phyloP scores from a whole-genome alignment of 1,139 yeast genomes.

The Candida tropicalis region DNA sequence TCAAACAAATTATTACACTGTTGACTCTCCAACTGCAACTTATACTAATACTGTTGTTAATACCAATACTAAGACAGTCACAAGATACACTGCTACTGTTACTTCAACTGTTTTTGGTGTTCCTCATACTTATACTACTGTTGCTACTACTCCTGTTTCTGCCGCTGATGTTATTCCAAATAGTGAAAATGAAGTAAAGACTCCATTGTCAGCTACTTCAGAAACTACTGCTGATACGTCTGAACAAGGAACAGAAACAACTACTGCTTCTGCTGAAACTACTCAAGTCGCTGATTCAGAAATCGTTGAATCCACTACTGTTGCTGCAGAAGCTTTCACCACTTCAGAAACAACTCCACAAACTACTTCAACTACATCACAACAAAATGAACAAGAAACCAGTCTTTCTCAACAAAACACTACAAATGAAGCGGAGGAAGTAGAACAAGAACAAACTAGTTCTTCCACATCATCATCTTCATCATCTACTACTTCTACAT shows the following conservation, averaged over 20 bases:
- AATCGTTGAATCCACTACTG: not conserved
- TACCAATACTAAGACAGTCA: constrained; percentile 41
- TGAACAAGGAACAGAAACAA: too few relatives aligned
- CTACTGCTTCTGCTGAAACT: constrained; percentile 11
- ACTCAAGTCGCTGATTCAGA: constrained; percentile 7
- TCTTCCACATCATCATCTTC: not conserved
- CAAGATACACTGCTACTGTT: constrained; percentile 49
- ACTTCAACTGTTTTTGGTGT: constrained; percentile 46
- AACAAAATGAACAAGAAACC: too few relatives aligned
- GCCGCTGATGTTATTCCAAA: constrained; percentile 17
- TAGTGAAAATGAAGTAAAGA: constrained; percentile 15
- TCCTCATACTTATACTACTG: constrained; percentile 42
- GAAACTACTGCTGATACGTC: not conserved
- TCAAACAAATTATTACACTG: constrained; percentile 36
- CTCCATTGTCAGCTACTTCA: constrained; percentile 6
- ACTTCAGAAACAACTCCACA: constrained; percentile 7
- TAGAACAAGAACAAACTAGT: not conserved
- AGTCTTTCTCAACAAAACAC: too few relatives aligned
- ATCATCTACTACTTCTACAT: not conserved
- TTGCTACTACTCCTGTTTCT: constrained; percentile 35
- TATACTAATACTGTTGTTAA: constrained; percentile 31
- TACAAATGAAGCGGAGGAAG: too few relatives aligned
- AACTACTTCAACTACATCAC: constrained; percentile 6
- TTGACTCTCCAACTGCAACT: constrained; percentile 34
- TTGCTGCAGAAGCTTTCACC: constrained; percentile 10